Conservation (phyloP, 495 filamentous ascomycete genomes). For the Neurospora sp. region DNA sequence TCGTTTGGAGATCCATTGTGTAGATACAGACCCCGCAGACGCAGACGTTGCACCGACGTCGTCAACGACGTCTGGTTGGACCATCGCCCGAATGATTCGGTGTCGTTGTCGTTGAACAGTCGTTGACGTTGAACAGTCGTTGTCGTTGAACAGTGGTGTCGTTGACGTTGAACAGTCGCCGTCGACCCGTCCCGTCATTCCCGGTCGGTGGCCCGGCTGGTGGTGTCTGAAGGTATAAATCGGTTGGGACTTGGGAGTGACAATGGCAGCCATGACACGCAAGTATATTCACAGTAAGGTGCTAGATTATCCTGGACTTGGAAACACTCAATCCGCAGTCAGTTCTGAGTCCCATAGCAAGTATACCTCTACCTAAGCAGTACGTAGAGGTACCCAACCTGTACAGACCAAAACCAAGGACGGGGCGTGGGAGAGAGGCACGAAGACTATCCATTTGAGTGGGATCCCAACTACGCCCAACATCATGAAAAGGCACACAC, state of each 20-base stretch:
- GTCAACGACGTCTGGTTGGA: background rate
- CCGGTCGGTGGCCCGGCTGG: background rate
- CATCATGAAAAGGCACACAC: background rate
- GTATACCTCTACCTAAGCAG: background rate
- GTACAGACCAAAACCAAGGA: no score
- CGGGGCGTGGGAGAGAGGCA: no score
- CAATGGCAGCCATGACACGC: background rate
- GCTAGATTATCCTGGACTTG: background rate
- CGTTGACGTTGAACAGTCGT: no score
- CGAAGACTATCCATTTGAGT: no score
- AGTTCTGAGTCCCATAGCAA: background rate
- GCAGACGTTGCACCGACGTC: background rate
- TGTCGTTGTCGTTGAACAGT: background rate
- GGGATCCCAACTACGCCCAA: background rate
- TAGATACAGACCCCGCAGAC: background rate
- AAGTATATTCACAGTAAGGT: background rate
- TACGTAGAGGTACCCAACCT: background rate
- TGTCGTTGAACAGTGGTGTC: no score
- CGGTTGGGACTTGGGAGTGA: background rate
- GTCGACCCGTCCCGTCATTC: background rate
- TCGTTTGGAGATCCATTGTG: background rate
- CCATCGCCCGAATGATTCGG: background rate
- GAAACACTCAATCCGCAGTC: background rate
- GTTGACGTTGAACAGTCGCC: background rate
- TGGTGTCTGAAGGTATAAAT: background rate